Conservation (phyloP, 371 early-diverging fungal genomes). For the Rhizopus stolonifer region DNA sequence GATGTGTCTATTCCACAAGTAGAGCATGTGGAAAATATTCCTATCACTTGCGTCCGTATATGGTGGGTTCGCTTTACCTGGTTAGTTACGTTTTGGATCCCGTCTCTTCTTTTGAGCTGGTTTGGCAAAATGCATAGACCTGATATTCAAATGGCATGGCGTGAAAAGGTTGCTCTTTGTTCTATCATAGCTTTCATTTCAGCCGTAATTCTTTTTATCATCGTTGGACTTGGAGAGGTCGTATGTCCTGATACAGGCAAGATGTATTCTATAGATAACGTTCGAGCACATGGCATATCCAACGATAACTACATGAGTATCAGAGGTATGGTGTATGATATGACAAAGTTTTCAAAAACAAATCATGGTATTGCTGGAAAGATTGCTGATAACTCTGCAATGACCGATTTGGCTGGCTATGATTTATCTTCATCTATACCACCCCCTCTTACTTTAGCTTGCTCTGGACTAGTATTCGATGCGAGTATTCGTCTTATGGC, state of each 20-base stretch:
- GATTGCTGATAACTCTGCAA: constrained; percentile 43
- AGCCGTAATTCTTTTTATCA: constrained; percentile 54
- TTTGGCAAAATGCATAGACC: constrained; percentile 80
- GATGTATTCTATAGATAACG: constrained; percentile 46
- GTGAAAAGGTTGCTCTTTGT: constrained; percentile 87
- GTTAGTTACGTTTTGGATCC: constrained; percentile 78
- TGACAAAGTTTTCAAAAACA: constrained; percentile 62
- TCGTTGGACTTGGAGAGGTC: constrained; percentile 54
- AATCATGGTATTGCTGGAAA: constrained; percentile 54
- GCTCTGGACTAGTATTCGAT: constrained; percentile 50
- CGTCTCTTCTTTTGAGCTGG: constrained; percentile 52
- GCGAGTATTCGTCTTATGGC: constrained; percentile 34
- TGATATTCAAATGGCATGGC: constrained; percentile 92
- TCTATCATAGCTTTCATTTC: constrained; percentile 64
- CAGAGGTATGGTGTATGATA: constrained; percentile 80
- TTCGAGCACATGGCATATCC: constrained; percentile 46
- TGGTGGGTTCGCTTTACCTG: constrained; percentile 75
- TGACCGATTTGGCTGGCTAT: constrained; percentile 56
- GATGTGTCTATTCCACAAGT: constrained; percentile 32
- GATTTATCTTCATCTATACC: constrained; percentile 63
- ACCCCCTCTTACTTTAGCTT: constrained; percentile 52
- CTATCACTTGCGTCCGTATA: constrained; percentile 56
- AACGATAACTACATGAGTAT: constrained; percentile 57
- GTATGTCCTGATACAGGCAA: constrained; percentile 58
- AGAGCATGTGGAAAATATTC: constrained; percentile 51